Evolutionary conservation across 495 filamentous ascomycete species (phyloP), one percentile per base, ranked within the genome.

Genomic region (Hypoxylon crocopeplum): DNA sequence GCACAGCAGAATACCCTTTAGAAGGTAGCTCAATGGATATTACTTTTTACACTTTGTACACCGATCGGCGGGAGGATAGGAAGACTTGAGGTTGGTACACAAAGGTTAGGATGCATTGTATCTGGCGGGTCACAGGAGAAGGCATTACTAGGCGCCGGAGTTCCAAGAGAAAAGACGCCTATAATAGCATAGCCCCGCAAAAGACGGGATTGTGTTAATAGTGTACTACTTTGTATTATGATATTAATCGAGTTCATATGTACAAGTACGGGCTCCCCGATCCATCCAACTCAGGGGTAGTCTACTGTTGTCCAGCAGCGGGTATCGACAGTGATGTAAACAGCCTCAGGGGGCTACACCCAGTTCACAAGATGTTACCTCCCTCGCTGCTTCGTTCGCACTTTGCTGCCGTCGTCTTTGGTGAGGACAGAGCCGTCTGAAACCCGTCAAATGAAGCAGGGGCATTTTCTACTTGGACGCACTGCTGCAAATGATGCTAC

Each of bases 401-500:
- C 15, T 48, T 21, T 29, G 19, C n/a, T 37, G 12, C 12, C 30
- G 45, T 24, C 24, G 2, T n/a, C 27, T 27, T 2, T 54, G 24
- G 29, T 17, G 29, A 34, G 7, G 21, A 17, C n/a, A 15, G 24
- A 51, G 15, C 10, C 11, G n/a, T 13, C 22, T 39, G 16, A 24
- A 52, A 30, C 38, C 20, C 38, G 13, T 24, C 25, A 15, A 40
- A 7, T 12, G 15, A 40, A 22, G 21, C 12, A 15, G 8, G 15
- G 25, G 19, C 34, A 30, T 56, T 48, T 44, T 32, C 20, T 16
- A 36, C 12, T 21, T 40, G 16, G 39, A 32, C 30, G 46, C 38
- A 33, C 51, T 25, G 46, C 45, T 37, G 15, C 32, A 12, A 41
- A 20, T 29, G 40, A 48, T 46, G 41, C 15, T 30, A 42, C 59